Conservation (phyloP, 1,139 yeast species). For the Scheffersomyces cryptocercus region DNA sequence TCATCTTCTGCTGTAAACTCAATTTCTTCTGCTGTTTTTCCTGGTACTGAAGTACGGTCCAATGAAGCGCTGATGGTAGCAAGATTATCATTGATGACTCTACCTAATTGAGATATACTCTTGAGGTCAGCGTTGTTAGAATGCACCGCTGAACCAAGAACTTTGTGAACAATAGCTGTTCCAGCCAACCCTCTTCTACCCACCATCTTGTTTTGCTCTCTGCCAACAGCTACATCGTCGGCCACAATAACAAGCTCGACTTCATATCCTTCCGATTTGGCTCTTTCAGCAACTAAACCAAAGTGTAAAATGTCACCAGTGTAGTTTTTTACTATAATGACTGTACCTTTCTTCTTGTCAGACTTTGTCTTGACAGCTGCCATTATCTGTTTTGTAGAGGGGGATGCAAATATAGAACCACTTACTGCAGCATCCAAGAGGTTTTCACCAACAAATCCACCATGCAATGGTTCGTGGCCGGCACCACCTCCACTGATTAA, state of each 20-base stretch:
- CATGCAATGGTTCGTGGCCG: constrained; percentile 94
- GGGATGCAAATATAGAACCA: constrained; percentile 89
- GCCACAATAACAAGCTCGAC: constrained; percentile 75
- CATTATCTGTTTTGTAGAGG: constrained; percentile 83
- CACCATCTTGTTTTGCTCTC: constrained; percentile 81
- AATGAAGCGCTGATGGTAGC: constrained; percentile 90
- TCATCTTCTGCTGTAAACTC: constrained; percentile 50
- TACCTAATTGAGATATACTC: constrained; percentile 60
- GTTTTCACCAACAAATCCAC: constrained; percentile 85
- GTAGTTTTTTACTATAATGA: constrained; percentile 83
- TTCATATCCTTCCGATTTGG: constrained; percentile 71
- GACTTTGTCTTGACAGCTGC: constrained; percentile 67
- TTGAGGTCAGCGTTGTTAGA: constrained; percentile 36
- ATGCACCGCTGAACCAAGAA: constrained; percentile 70
- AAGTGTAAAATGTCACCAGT: constrained; percentile 94
- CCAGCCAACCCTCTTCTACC: constrained; percentile 96
- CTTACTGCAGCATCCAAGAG: constrained; percentile 84
- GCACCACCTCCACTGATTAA: constrained; percentile 91
- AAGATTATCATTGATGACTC: constrained; percentile 57
- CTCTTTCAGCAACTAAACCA: constrained; percentile 87
- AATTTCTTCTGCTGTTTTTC: constrained; percentile 55
- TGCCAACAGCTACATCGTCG: constrained; percentile 93
- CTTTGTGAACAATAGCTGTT: constrained; percentile 81
- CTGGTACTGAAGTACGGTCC: constrained; percentile 90
- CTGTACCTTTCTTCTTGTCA: constrained; percentile 58